Percentiles rank a stretch among this genome's conserved stretches.
phyloP scores from a whole-genome alignment of 202 grass and related monocot genomes.

The Panicum hallii region DNA sequence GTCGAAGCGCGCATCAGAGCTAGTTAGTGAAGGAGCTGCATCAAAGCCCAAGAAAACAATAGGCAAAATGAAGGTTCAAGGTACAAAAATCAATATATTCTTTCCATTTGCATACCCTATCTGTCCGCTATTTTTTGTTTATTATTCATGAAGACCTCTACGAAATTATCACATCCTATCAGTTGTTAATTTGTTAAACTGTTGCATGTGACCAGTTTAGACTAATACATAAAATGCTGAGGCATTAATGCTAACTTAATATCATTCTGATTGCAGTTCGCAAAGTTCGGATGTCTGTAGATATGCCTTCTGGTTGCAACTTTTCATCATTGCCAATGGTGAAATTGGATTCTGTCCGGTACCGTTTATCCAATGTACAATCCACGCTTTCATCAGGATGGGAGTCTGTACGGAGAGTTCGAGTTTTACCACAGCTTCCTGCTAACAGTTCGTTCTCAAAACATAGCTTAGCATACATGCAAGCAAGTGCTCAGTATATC shows the following conservation, averaged over 20 bases:
- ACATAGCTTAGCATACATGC: conserved; percentile 97
- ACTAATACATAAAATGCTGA: conserved; percentile 18
- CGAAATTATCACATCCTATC: background rate
- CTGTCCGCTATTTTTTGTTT: background rate
- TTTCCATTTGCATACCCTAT: conserved; percentile 21
- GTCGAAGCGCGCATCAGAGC: conserved; percentile 73
- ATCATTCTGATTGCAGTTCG: conserved; percentile 70
- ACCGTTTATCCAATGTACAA: conserved; percentile 83
- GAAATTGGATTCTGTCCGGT: conserved; percentile 75
- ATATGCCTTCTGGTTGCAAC: conserved; percentile 91
- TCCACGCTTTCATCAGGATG: conserved; percentile 81
- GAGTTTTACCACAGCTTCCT: conserved; percentile 71
- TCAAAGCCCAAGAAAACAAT: conserved; percentile 93
- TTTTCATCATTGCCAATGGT: conserved; percentile 84
- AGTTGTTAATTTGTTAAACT: background rate
- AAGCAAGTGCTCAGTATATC: conserved; percentile 96
- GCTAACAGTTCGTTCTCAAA: conserved; percentile 84
- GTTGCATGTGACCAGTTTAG: background rate
- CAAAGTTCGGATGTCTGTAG: conserved; percentile 92
- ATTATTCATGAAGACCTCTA: conserved; percentile 23
- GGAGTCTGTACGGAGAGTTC: conserved; percentile 85
- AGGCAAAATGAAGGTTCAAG: conserved; percentile 99
- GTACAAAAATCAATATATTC: conserved; percentile 42
- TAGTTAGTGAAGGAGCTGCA: conserved; percentile 77
- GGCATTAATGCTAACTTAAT: conserved; percentile 31